Conservation (phyloP, 306 rosid genomes). For the Cucumis hystrix region DNA sequence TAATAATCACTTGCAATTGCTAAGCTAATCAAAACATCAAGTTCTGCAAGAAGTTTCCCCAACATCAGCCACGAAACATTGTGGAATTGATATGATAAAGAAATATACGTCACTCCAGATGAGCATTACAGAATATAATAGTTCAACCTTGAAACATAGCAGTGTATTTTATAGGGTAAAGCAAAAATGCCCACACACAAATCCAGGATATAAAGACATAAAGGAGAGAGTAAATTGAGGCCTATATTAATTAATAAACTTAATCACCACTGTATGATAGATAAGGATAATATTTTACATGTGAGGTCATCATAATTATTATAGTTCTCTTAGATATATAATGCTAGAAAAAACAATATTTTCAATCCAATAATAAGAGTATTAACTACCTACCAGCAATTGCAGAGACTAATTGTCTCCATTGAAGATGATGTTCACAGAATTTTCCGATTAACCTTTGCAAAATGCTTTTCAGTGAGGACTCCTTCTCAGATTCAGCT, state of each 20-base stretch:
- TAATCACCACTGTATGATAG: not conserved
- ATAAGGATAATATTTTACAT: not conserved
- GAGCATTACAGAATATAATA: not conserved
- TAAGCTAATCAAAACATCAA: constrained; percentile 86
- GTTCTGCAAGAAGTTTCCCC: constrained; percentile 49
- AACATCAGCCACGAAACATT: constrained; percentile 15
- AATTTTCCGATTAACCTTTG: constrained; percentile 68
- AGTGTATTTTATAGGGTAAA: not conserved
- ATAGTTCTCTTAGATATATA: not conserved
- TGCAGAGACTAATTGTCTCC: constrained; percentile 76
- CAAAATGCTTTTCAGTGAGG: constrained; percentile 59
- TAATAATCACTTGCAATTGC: constrained; percentile 72
- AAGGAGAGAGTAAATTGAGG: not conserved
- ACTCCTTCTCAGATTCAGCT: constrained; percentile 69
- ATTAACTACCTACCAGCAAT: constrained; percentile 51
- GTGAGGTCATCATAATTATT: not conserved
- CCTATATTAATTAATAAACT: not conserved
- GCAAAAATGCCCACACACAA: not conserved
- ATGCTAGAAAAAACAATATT: not conserved
- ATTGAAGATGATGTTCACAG: constrained; percentile 58
- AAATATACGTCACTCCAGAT: not conserved
- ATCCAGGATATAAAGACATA: not conserved
- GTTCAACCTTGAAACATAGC: not conserved
- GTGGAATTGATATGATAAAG: not conserved
- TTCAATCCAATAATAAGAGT: not conserved